A percentile compares a stretch with the other conserved stretches of the same genome.
These are phyloP conservation scores for Metschnikowia colocasiae DNA, from an alignment of 805 yeast species.

Conservation along the genomic window DNA sequence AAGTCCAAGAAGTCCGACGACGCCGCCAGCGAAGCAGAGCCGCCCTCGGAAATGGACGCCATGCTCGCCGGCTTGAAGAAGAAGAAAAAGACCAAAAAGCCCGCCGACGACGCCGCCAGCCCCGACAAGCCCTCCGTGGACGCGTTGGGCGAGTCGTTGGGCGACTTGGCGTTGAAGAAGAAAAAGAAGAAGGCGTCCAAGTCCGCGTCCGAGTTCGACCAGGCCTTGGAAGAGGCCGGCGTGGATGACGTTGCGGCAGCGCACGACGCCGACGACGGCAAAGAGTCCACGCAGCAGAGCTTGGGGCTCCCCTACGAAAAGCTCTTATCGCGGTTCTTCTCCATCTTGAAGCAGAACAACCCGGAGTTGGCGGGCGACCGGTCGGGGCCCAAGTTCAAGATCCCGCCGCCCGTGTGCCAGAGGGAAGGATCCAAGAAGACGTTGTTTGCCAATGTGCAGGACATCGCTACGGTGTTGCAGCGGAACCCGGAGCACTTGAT, in stretches of 20 bases:
- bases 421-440: constrained; percentile 98
- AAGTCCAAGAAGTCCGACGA: constrained; percentile 59
- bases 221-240: constrained; percentile 87
- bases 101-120: constrained; percentile 17
- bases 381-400: constrained; percentile 85
- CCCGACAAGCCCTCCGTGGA: constrained; percentile 26
- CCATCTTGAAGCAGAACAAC: constrained; percentile 82
- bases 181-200: constrained; percentile 63
- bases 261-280: constrained; percentile 23
- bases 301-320: constrained; percentile 71
- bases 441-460: constrained; percentile 92
- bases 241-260: constrained; percentile 46
- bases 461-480: constrained; percentile 88
- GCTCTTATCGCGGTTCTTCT: constrained; percentile 80
- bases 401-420: constrained; percentile 95
- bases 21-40: constrained; percentile 20
- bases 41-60: constrained; percentile 42
- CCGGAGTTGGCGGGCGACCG: constrained; percentile 98
- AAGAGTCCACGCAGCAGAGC: constrained; percentile 26
- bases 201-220: constrained; percentile 78
- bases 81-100: constrained; percentile 17
- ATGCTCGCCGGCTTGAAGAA: constrained; percentile 69
- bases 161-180: constrained; percentile 56
- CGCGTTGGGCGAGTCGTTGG: constrained; percentile 35
- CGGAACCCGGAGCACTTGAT: constrained; percentile 96